Evolutionary conservation across 1,284 basidiomycete genomes (phyloP).

Genomic region (Leccinum pallidistipes): DNA sequence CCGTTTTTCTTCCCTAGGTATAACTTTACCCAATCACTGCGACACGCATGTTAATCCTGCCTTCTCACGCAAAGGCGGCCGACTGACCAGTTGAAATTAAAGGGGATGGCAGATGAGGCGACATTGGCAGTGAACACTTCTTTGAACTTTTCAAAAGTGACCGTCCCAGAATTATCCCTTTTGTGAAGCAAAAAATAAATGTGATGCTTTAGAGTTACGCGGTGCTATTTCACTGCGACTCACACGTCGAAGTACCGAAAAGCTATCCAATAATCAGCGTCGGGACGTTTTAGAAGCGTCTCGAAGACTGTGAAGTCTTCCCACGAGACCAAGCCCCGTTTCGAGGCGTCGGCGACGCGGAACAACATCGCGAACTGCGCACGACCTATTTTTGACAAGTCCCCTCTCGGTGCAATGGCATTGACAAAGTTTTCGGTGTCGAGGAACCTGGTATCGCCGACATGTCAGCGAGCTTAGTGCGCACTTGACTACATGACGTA

Average conservation of each 20-base stretch:
- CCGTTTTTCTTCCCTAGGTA: slow-evolving; percentile 91
- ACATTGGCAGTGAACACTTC: slow-evolving; percentile 83
- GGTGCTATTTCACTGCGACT: slow-evolving; percentile 35
- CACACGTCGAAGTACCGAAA: slow-evolving; percentile 96
- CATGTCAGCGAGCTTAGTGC: slow-evolving; percentile 7
- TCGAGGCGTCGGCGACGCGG: slow-evolving; percentile 82
- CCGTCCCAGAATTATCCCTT: slow-evolving; percentile 85
- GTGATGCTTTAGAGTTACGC: slow-evolving; percentile 4
- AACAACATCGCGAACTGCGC: slow-evolving; percentile 89
- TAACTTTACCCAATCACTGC: slow-evolving; percentile 89
- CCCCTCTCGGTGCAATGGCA: slow-evolving; percentile 85
- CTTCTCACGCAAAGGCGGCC: slow-evolving; percentile 3
- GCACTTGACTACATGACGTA: slow-evolving; percentile 40
- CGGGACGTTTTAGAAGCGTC: slow-evolving; percentile 84
- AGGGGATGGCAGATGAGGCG: slow-evolving; percentile 82
- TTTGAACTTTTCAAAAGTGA: slow-evolving; percentile 93
- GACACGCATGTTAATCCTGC: slow-evolving; percentile 8
- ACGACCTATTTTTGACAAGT: slow-evolving; percentile 81
- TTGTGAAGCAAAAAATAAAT: neutral
- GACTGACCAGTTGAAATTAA: slow-evolving; percentile 87
- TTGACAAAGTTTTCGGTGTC: slow-evolving; percentile 86
- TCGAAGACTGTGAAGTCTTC: slow-evolving; percentile 95
- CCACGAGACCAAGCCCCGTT: slow-evolving; percentile 83
- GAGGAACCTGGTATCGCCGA: slow-evolving; percentile 57
- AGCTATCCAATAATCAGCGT: slow-evolving; percentile 95